Evolutionary conservation across 78 protist species (phyloP).

Genomic region (Acrasis kona): DNA sequence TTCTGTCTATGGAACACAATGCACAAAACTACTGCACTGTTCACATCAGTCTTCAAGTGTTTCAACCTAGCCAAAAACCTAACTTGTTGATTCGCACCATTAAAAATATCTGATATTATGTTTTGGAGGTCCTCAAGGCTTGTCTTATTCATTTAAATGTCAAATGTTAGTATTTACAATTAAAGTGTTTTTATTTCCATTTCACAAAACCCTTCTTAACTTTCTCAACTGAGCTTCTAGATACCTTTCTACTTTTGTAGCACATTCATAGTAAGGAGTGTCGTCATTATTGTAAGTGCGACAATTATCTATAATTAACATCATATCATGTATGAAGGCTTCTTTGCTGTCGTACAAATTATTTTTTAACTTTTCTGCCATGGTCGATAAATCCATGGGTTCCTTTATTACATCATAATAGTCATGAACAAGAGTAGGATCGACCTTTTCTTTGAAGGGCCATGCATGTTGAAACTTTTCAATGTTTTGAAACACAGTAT

Average conservation of each 20-base stretch:
- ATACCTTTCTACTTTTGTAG: not conserved
- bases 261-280: not conserved
- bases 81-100: too few species aligned
- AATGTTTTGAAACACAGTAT: not conserved
- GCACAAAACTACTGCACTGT: too few species aligned
- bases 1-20: too few species aligned
- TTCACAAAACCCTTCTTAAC: too few species aligned
- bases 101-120: too few species aligned
- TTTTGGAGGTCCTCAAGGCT: too few species aligned
- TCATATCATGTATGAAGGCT: slow-evolving; percentile 8
- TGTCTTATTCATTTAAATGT: too few species aligned
- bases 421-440: not conserved
- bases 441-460: not conserved
- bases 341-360: slow-evolving; percentile 9
- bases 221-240: not conserved
- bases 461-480: not conserved
- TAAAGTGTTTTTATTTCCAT: too few species aligned
- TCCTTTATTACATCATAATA: not conserved
- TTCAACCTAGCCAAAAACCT: too few species aligned
- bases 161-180: too few species aligned
- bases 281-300: slow-evolving; percentile 6
- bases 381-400: slow-evolving; percentile 1
- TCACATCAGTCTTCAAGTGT: too few species aligned
- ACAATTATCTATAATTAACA: not conserved
- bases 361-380: not conserved